These are phyloP conservation scores for Dactylorhiza incarnata DNA, from an alignment of 106 monocot species.

Conservation along the genomic window DNA sequence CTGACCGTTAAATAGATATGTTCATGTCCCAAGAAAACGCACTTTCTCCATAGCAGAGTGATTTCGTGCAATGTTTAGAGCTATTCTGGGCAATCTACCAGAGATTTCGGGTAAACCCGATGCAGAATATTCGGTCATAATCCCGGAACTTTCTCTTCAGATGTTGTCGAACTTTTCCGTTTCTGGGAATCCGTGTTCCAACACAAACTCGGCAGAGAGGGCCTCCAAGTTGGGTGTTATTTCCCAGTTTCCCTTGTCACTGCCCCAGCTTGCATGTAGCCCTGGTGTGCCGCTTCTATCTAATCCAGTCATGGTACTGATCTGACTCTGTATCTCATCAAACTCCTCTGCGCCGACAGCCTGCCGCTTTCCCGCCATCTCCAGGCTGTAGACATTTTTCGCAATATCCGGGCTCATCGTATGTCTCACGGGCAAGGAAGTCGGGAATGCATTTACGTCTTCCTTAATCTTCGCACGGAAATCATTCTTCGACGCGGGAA, in stretches of 20 bases:
- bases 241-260: constrained; percentile 28
- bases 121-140: not conserved
- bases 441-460: constrained; percentile 14
- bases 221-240: constrained; percentile 25
- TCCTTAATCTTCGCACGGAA: constrained; percentile 45
- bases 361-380: constrained; percentile 39
- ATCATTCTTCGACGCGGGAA: constrained; percentile 39
- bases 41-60: not conserved
- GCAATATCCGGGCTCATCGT: constrained; percentile 18
- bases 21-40: not conserved
- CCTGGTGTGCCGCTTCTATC: constrained; percentile 25
- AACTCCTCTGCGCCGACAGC: constrained; percentile 41
- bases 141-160: not conserved
- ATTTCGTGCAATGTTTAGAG: not conserved
- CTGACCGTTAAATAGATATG: not conserved
- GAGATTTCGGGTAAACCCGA: not conserved
- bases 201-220: constrained; percentile 26
- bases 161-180: constrained; percentile 19
- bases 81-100: not conserved
- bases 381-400: constrained; percentile 34
- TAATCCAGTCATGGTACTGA: constrained; percentile 17
- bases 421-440: constrained; percentile 27
- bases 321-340: constrained; percentile 55
- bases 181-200: constrained; percentile 20
- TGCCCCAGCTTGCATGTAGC: constrained; percentile 13